Percentiles rank a stretch among this genome's conserved stretches.
These are phyloP conservation scores for Mycena vulgaris DNA, from an alignment of 768 basidiomycete species.

Conservation along the genomic window DNA sequence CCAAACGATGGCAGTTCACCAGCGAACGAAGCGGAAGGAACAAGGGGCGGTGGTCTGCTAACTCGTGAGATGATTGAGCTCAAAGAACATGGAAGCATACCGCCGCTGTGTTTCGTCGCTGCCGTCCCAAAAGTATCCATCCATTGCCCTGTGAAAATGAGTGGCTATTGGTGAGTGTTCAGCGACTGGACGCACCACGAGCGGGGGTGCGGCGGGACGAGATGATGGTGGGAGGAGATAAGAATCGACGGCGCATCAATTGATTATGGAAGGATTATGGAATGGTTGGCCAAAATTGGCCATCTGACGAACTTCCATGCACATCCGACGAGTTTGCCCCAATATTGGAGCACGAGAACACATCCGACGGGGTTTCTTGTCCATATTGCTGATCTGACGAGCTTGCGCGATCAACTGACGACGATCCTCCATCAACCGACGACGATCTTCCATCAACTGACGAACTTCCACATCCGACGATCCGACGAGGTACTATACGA, in stretches of 20 bases:
- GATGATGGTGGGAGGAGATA: constrained; percentile 16
- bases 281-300: constrained; percentile 4
- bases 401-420: no score
- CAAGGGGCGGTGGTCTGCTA: neutral
- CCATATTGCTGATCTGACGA: no score
- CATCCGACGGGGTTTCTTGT: no score
- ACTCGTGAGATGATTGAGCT: neutral
- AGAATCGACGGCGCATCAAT: constrained; percentile 9
- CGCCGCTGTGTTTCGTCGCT: constrained; percentile 3
- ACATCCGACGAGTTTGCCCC: no score
- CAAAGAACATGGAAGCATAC: neutral
- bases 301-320: constrained; percentile 11
- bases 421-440: no score
- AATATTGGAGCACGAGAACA: no score
- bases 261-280: neutral
- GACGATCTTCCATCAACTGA: no score
- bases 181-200: constrained; percentile 2
- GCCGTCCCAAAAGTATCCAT: constrained; percentile 2
- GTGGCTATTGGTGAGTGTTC: neutral
- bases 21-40: no score
- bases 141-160: neutral
- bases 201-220: constrained; percentile 5
- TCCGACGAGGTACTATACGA: no score
- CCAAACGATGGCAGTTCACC: no score
- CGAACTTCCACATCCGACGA: no score